Conservation (phyloP, 305 asterid species). For the Fraxinus sp. region DNA sequence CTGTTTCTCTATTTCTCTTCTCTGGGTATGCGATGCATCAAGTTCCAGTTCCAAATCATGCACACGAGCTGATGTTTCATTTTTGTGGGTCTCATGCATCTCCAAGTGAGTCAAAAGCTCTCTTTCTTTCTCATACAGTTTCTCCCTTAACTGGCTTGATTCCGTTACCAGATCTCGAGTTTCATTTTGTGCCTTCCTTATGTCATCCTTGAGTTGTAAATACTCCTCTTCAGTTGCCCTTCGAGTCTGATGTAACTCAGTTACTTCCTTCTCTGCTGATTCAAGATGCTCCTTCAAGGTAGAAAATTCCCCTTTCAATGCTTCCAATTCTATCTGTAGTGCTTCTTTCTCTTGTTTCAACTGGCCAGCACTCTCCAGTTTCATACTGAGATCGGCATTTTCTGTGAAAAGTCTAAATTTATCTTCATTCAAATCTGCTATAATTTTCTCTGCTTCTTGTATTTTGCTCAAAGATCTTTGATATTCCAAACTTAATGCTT, state of each 20-base stretch:
- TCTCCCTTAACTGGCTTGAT: conserved; percentile 43
- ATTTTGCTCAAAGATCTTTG: conserved; percentile 42
- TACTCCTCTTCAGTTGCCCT: conserved; percentile 27
- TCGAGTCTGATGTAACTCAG: conserved; percentile 18
- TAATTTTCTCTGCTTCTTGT: conserved; percentile 46
- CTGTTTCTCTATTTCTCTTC: conserved; percentile 57
- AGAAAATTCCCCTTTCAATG: conserved; percentile 32
- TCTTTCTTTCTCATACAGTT: conserved; percentile 47
- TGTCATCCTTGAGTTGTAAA: conserved; percentile 36
- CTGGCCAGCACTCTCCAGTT: conserved; percentile 16
- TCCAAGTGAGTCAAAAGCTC: conserved; percentile 40
- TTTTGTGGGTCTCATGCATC: conserved; percentile 43
- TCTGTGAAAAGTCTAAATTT: conserved; percentile 3
- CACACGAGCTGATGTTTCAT: conserved; percentile 39
- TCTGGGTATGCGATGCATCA: conserved; percentile 49
- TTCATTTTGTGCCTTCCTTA: conserved; percentile 38
- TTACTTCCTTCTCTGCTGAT: conserved; percentile 32
- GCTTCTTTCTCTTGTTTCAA: conserved; percentile 31
- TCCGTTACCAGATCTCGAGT: conserved; percentile 38
- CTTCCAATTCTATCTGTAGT: conserved; percentile 32
- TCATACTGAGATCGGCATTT: not conserved
- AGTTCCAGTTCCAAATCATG: conserved; percentile 71
- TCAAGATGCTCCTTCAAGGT: conserved; percentile 33
- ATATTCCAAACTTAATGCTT: conserved; percentile 40
- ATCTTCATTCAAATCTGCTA: conserved; percentile 45